Percentiles rank a stretch among this genome's conserved stretches.
These are phyloP conservation scores for Phytopythium helicoides DNA, from an alignment of 352 stramenopile species.

Conservation along the genomic window DNA sequence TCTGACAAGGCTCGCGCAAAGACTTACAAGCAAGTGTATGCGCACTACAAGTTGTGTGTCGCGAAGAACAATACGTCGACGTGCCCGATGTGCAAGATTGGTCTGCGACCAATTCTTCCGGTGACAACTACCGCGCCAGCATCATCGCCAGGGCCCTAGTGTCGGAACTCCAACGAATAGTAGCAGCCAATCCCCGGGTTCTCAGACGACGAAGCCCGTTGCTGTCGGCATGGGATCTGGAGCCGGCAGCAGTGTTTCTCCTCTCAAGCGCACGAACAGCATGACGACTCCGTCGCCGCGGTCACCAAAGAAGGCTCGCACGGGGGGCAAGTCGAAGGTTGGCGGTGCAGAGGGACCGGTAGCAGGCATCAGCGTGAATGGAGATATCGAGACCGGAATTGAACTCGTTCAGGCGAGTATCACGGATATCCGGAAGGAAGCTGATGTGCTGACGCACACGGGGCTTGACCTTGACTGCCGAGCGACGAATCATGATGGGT, in stretches of 20 bases:
- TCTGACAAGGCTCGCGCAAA: constrained; percentile 53
- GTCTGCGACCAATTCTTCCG: constrained; percentile 54
- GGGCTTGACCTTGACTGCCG: constrained; percentile 67
- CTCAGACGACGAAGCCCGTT: constrained; percentile 9
- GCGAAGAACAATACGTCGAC: constrained; percentile 77
- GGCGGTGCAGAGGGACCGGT: constrained; percentile 31
- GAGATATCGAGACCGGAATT: constrained; percentile 11
- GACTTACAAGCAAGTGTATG: constrained; percentile 85
- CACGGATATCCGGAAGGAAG: constrained; percentile 76
- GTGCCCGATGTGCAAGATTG: constrained; percentile 86
- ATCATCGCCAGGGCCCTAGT: not conserved
- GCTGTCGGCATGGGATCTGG: not conserved
- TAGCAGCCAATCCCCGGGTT: constrained; percentile 21
- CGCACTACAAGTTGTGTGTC: constrained; percentile 79
- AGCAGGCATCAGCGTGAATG: constrained; percentile 4
- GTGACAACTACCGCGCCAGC: not conserved
- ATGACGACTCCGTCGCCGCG: constrained; percentile 55
- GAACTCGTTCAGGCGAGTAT: constrained; percentile 64
- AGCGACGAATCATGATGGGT: constrained; percentile 82
- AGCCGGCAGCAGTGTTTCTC: constrained; percentile 25
- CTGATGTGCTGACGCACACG: constrained; percentile 84
- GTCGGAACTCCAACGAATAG: constrained; percentile 10
- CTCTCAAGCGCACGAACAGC: constrained; percentile 54
- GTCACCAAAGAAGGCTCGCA: constrained; percentile 76
- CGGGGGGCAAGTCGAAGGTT: constrained; percentile 28